Conservation (phyloP, 228 moss, liverwort and hornwort species). For the Sphagnum fallax region DNA sequence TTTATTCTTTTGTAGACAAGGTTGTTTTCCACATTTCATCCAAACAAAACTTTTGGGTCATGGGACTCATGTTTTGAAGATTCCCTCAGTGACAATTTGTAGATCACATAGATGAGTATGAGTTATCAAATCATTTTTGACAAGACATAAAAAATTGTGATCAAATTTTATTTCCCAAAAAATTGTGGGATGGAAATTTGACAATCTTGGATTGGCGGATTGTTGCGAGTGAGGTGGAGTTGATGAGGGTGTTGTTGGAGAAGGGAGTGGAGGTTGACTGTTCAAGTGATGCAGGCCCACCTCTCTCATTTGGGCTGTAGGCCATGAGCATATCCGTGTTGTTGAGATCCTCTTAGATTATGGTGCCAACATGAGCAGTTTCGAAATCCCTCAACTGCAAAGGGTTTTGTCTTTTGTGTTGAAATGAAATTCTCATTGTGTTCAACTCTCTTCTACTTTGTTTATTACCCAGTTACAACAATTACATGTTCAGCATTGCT, state of each 20-base stretch:
- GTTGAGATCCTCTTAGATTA: slow-evolving; percentile 60
- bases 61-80: too few relatives aligned
- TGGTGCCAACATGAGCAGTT: slow-evolving; percentile 64
- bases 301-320: slow-evolving; percentile 92
- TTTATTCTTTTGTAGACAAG: too few relatives aligned
- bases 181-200: background rate
- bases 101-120: too few relatives aligned
- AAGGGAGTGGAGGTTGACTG: slow-evolving; percentile 77
- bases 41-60: too few relatives aligned
- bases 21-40: too few relatives aligned
- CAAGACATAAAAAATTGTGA: too few relatives aligned
- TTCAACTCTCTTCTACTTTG: background rate
- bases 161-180: background rate
- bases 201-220: background rate
- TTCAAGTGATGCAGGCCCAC: slow-evolving; percentile 78
- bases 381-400: background rate
- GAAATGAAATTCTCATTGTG: too few relatives aligned
- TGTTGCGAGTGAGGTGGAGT: slow-evolving; percentile 62
- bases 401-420: too few relatives aligned
- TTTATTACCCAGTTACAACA: too few relatives aligned
- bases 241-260: slow-evolving; percentile 58
- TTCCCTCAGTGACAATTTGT: too few relatives aligned
- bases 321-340: slow-evolving; percentile 71
- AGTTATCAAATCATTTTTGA: too few relatives aligned
- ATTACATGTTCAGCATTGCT: too few relatives aligned